A percentile compares a stretch with the other conserved stretches of the same genome.
Evolutionary conservation across 192 early-diverging fungal species (phyloP).

Genomic region (Gorgonomyces haynaldii): DNA sequence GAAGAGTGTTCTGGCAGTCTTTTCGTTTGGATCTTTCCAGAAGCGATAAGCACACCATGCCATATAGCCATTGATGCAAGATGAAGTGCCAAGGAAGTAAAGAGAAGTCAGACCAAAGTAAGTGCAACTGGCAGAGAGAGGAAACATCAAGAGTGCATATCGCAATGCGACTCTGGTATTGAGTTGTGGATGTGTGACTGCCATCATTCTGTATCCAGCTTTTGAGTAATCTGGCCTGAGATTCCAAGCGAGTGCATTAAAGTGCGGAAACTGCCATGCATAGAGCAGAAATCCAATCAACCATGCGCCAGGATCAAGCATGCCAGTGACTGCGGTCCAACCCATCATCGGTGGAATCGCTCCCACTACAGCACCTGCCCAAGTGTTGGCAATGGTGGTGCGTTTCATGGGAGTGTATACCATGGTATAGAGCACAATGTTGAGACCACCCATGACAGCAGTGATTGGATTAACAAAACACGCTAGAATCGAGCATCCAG

Average conservation of each 20-base stretch:
- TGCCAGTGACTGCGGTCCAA: conserved; percentile 78
- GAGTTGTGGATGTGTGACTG: conserved; percentile 71
- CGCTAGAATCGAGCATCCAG: conserved; percentile 52
- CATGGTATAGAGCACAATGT: conserved; percentile 79
- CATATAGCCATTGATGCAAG: conserved; percentile 67
- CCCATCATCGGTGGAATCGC: conserved; percentile 99
- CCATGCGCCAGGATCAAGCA: conserved; percentile 63
- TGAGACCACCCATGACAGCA: conserved; percentile 66
- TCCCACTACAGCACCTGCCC: conserved; percentile 83
- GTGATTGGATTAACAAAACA: conserved; percentile 79
- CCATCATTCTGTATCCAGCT: conserved; percentile 95
- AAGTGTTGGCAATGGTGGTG: conserved; percentile 86
- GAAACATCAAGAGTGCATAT: conserved; percentile 65
- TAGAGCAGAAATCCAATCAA: conserved; percentile 69
- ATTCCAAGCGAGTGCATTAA: conserved; percentile 87
- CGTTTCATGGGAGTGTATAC: conserved; percentile 93
- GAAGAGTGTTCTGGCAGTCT: conserved; percentile 76
- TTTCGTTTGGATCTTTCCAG: conserved; percentile 67
- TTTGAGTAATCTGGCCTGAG: conserved; percentile 89
- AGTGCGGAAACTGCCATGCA: conserved; percentile 99
- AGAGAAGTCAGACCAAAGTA: conserved; percentile 61
- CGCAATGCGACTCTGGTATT: conserved; percentile 81
- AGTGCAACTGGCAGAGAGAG: conserved; percentile 46
- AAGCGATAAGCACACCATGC: conserved; percentile 60
- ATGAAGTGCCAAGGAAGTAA: conserved; percentile 68